These are phyloP conservation scores for Boletellus ananas DNA, from an alignment of 768 basidiomycete genomes.

Conservation along the genomic window DNA sequence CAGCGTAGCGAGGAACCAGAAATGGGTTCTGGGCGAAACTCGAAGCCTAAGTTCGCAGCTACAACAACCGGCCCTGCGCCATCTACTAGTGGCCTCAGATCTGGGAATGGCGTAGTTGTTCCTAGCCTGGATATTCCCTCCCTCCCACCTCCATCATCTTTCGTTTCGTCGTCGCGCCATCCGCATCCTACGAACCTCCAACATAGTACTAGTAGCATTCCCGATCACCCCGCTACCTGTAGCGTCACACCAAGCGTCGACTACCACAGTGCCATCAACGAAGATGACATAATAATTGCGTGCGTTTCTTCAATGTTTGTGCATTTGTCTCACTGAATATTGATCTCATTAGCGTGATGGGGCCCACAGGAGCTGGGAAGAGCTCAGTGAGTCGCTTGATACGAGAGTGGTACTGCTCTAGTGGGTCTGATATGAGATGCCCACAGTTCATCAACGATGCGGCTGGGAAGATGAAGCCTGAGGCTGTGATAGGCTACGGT, in stretches of 20 bases:
- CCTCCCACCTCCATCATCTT: background rate
- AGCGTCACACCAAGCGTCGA: background rate
- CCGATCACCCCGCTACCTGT: background rate
- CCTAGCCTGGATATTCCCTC: background rate
- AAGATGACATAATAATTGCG: constrained; percentile 16
- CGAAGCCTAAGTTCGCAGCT: background rate
- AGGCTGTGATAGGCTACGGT: background rate
- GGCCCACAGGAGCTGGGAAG: constrained; percentile 14
- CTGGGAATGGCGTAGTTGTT: background rate
- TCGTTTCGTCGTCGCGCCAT: background rate
- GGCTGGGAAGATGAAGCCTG: background rate
- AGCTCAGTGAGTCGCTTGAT: constrained; percentile 14
- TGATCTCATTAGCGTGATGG: constrained; percentile 12
- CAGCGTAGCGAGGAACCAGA: background rate
- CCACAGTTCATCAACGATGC: constrained; percentile 13
- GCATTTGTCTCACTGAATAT: background rate
- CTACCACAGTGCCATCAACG: background rate
- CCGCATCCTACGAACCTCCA: background rate
- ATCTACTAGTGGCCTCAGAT: background rate
- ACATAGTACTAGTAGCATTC: background rate
- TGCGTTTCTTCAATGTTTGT: constrained; percentile 1
- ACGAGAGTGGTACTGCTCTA: background rate
- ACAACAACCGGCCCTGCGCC: background rate
- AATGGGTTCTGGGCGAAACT: background rate
- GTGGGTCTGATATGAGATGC: background rate